Evolutionary conservation across 805 yeast genomes (phyloP).

Genomic region (Saccharomycopsis sp.): DNA sequence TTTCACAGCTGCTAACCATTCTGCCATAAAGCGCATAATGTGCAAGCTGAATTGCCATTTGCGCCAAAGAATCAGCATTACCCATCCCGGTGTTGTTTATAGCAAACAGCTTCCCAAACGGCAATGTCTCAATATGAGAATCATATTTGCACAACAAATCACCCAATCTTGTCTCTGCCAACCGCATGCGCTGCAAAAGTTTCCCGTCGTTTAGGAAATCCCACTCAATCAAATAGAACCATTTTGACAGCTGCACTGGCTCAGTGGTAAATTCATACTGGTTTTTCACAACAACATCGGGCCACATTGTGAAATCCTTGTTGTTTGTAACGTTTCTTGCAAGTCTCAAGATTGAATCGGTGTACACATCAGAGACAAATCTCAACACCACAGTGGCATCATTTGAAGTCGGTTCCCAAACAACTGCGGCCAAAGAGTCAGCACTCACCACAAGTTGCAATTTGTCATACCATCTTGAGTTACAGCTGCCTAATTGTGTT

Average conservation of each 20-base stretch:
- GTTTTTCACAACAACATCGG: slow-evolving; percentile 22
- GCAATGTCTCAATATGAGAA: slow-evolving; percentile 54
- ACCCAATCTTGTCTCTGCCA: slow-evolving; percentile 82
- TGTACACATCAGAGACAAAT: slow-evolving; percentile 80
- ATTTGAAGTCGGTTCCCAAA: slow-evolving; percentile 85
- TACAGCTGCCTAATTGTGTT: slow-evolving; percentile 84
- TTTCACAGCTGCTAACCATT: slow-evolving; percentile 83
- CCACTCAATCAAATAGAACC: slow-evolving; percentile 9
- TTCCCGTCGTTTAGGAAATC: slow-evolving; percentile 13
- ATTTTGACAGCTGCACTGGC: background rate
- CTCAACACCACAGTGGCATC: slow-evolving; percentile 89
- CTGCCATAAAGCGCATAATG: slow-evolving; percentile 87
- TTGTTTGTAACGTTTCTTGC: slow-evolving; percentile 67
- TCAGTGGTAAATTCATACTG: background rate
- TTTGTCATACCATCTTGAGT: slow-evolving; percentile 91
- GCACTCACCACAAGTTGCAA: slow-evolving; percentile 75
- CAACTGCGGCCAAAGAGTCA: slow-evolving; percentile 82
- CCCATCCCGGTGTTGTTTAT: slow-evolving; percentile 63
- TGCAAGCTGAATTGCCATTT: slow-evolving; percentile 82
- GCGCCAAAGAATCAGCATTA: slow-evolving; percentile 88
- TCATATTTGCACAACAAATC: slow-evolving; percentile 79
- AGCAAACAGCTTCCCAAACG: slow-evolving; percentile 70
- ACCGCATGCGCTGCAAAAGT: slow-evolving; percentile 37
- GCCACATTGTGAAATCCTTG: slow-evolving; percentile 31
- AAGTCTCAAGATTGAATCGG: slow-evolving; percentile 78